A percentile compares a stretch with the other conserved stretches of the same genome.
phyloP scores from a whole-genome alignment of 1,139 yeast species.

The Insectozyma bohioensis region DNA sequence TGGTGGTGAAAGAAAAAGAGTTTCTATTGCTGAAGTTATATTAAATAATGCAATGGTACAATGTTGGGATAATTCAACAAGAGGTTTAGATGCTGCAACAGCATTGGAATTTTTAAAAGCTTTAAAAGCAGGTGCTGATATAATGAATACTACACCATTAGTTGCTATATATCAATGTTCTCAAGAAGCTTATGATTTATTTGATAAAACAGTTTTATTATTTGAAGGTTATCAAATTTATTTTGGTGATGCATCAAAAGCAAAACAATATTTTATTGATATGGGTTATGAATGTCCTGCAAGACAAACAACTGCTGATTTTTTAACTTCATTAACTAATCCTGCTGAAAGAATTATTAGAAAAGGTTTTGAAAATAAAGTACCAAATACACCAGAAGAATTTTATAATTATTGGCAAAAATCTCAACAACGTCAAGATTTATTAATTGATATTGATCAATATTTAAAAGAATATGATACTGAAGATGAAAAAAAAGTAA shows the following conservation, averaged over 20 bases:
- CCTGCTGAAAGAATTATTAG: slow-evolving; percentile 59
- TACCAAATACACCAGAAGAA: slow-evolving; percentile 24
- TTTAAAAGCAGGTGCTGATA: slow-evolving; percentile 59
- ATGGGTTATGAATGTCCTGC: slow-evolving; percentile 62
- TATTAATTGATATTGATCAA: slow-evolving; percentile 19
- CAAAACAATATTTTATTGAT: slow-evolving; percentile 48
- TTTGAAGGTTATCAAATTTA: slow-evolving; percentile 78
- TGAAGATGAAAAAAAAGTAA: slow-evolving; percentile 10
- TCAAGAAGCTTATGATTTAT: slow-evolving; percentile 39
- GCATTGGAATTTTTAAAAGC: slow-evolving; percentile 73
- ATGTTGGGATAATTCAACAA: slow-evolving; percentile 65
- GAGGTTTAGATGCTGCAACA: slow-evolving; percentile 62
- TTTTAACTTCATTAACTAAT: slow-evolving; percentile 69
- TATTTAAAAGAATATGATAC: slow-evolving; percentile 11
- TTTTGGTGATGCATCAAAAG: slow-evolving; percentile 63
- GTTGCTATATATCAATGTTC: slow-evolving; percentile 70
- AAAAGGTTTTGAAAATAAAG: slow-evolving; percentile 41
- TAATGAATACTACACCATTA: slow-evolving; percentile 59
- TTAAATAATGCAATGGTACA: slow-evolving; percentile 38
- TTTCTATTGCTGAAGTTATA: slow-evolving; percentile 43
- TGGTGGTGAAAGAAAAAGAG: slow-evolving; percentile 47
- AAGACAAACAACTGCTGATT: slow-evolving; percentile 83
- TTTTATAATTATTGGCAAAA: slow-evolving; percentile 23
- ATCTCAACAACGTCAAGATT: slow-evolving; percentile 18
- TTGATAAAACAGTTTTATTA: slow-evolving; percentile 70